These are phyloP conservation scores for Melampsora americana DNA, from an alignment of 1,284 basidiomycete genomes.

Conservation along the genomic window DNA sequence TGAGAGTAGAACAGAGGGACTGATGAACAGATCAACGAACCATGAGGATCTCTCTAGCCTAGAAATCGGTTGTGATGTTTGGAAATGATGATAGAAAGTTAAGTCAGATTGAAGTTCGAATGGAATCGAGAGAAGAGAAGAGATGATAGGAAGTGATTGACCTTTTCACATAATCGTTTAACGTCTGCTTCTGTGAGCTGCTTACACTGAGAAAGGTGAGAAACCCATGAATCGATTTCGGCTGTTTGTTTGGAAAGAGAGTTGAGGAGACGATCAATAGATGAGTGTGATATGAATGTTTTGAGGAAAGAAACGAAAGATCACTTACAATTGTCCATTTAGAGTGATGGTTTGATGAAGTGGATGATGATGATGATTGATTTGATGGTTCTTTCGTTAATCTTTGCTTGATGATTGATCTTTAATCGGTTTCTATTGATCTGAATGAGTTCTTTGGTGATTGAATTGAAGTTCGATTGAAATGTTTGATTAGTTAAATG, in stretches of 20 bases:
- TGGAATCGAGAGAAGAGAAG: neutral
- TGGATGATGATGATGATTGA: too few species aligned
- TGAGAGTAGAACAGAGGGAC: constrained; percentile 10
- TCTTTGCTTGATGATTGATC: too few species aligned
- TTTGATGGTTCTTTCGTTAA: too few species aligned
- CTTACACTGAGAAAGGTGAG: constrained; percentile 95
- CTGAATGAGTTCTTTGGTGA: too few species aligned
- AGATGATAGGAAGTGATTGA: constrained; percentile 56
- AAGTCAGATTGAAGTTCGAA: neutral
- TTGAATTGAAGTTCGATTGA: too few species aligned
- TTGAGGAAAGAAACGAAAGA: too few species aligned
- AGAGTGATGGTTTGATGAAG: too few species aligned
- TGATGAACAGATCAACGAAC: constrained; percentile 12
- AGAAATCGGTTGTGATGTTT: constrained; percentile 1
- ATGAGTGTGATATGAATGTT: too few species aligned
- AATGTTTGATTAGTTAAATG: too few species aligned
- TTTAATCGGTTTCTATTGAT: too few species aligned
- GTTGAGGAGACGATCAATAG: too few species aligned
- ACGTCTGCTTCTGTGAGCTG: constrained; percentile 93
- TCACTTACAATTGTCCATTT: too few species aligned
- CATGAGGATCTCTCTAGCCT: constrained; percentile 44
- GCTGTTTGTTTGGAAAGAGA: constrained; percentile 15
- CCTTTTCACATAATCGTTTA: constrained; percentile 98
- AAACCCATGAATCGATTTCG: constrained; percentile 88
- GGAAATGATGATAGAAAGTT: constrained; percentile 45